These are phyloP conservation scores for Cytospora paraplurivora DNA, from an alignment of 2,329 filamentous ascomycete genomes.

Conservation along the genomic window DNA sequence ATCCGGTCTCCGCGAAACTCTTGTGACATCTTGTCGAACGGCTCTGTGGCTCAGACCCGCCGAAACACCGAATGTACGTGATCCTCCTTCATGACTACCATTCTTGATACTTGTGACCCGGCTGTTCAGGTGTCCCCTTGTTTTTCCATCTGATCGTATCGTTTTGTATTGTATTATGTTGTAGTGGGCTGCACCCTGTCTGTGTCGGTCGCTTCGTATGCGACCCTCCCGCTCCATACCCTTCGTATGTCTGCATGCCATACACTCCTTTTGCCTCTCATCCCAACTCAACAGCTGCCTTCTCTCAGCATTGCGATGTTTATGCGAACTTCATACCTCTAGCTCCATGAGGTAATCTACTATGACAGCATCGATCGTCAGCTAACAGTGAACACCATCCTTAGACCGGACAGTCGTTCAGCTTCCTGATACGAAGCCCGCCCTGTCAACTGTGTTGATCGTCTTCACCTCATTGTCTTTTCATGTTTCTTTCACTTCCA, in stretches of 20 bases:
- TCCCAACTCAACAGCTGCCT: conserved; percentile 17
- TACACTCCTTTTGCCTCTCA: conserved; percentile 16
- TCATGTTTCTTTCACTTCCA: conserved; percentile 7
- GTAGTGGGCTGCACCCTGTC: conserved; percentile 30
- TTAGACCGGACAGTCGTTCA: conserved; percentile 7
- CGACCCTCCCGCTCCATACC: conserved; percentile 29
- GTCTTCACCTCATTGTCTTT: background rate
- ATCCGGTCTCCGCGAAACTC: conserved; percentile 24
- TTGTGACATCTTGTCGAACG: conserved; percentile 28
- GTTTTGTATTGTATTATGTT: conserved; percentile 31
- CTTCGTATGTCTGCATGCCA: conserved; percentile 9
- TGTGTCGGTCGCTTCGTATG: conserved; percentile 25
- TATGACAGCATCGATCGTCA: conserved; percentile 4
- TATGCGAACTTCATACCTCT: conserved; percentile 25
- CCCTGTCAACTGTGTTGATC: background rate
- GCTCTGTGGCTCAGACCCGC: conserved; percentile 37
- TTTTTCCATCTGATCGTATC: conserved; percentile 27
- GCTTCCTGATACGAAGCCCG: background rate
- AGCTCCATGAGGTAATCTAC: background rate
- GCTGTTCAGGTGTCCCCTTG: conserved; percentile 37
- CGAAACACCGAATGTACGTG: conserved; percentile 50
- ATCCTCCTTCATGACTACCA: conserved; percentile 36
- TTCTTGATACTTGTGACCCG: conserved; percentile 36
- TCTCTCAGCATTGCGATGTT: conserved; percentile 14
- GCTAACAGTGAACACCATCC: conserved; percentile 19